Percentiles rank a stretch among this genome's conserved stretches.
These are phyloP conservation scores for Pseudogymnoascus sp. DNA, from an alignment of 2,329 filamentous ascomycete genomes.

Conservation along the genomic window DNA sequence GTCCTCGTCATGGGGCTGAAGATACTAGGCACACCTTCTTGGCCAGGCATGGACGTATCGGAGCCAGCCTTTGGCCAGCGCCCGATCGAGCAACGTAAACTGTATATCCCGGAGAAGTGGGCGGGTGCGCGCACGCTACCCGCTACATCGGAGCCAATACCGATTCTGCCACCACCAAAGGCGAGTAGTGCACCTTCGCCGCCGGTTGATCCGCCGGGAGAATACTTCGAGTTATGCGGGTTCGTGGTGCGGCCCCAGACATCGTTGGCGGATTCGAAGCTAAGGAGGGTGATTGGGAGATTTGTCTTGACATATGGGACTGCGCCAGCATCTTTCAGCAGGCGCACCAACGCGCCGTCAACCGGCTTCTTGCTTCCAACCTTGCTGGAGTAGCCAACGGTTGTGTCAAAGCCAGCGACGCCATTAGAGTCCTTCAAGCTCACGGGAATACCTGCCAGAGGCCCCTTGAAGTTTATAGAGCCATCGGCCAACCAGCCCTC, in stretches of 20 bases:
- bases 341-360: constrained; percentile 64
- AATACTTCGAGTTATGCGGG: constrained; percentile 75
- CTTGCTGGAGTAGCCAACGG: constrained; percentile 70
- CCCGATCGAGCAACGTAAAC: constrained; percentile 76
- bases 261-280: constrained; percentile 38
- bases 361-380: constrained; percentile 59
- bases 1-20: constrained; percentile 91
- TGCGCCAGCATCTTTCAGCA: constrained; percentile 81
- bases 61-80: constrained; percentile 82
- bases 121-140: constrained; percentile 81
- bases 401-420: constrained; percentile 76
- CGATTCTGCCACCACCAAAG: constrained; percentile 70
- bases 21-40: constrained; percentile 81
- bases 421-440: constrained; percentile 75
- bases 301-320: constrained; percentile 93
- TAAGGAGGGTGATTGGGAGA: constrained; percentile 60
- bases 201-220: constrained; percentile 73
- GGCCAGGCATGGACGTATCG: constrained; percentile 81
- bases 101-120: constrained; percentile 84
- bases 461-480: constrained; percentile 64
- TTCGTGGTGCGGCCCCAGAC: constrained; percentile 79
- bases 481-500: constrained; percentile 58
- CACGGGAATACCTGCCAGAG: constrained; percentile 78
- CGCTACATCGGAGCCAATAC: constrained; percentile 84
- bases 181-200: constrained; percentile 71